Evolutionary conservation across 2,329 filamentous ascomycete species (phyloP).

Genomic region (Calonectria naviculata): DNA sequence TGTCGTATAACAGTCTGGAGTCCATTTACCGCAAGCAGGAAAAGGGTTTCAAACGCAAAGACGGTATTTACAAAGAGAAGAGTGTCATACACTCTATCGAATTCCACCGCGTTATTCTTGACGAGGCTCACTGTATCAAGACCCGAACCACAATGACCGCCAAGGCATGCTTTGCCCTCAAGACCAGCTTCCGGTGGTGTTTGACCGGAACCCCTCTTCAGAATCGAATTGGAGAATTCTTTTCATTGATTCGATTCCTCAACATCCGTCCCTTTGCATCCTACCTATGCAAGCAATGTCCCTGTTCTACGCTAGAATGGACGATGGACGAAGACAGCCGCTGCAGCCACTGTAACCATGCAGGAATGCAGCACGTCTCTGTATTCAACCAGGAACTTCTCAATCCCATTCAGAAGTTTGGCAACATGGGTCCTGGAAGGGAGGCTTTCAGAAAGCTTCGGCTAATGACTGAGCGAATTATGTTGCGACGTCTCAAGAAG

Average conservation of each 20-base stretch:
- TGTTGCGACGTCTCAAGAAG: constrained; percentile 94
- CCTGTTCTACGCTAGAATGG: constrained; percentile 88
- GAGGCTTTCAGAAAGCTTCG: constrained; percentile 85
- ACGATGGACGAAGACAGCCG: constrained; percentile 76
- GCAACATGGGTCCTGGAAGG: constrained; percentile 70
- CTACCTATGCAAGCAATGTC: constrained; percentile 91
- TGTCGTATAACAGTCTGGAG: constrained; percentile 93
- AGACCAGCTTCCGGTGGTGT: constrained; percentile 93
- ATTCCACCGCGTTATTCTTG: constrained; percentile 92
- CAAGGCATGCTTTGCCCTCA: constrained; percentile 92
- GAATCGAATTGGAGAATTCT: constrained; percentile 97
- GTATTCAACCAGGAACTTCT: constrained; percentile 96
- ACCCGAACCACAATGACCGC: constrained; percentile 90
- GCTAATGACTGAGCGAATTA: constrained; percentile 90
- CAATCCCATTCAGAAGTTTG: constrained; percentile 79
- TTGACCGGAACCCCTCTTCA: constrained; percentile 95
- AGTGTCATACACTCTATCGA: constrained; percentile 85
- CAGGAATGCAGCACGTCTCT: constrained; percentile 56
- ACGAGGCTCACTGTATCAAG: constrained; percentile 97
- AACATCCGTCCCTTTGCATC: constrained; percentile 90
- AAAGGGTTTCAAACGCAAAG: constrained; percentile 87
- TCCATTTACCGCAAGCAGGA: constrained; percentile 93
- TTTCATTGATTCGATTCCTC: constrained; percentile 92
- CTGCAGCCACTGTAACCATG: constrained; percentile 72
- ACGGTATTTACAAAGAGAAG: constrained; percentile 82